Evolutionary conservation across 2,329 filamentous ascomycete genomes (phyloP).

Genomic region (Sporothrix dimorphospora): DNA sequence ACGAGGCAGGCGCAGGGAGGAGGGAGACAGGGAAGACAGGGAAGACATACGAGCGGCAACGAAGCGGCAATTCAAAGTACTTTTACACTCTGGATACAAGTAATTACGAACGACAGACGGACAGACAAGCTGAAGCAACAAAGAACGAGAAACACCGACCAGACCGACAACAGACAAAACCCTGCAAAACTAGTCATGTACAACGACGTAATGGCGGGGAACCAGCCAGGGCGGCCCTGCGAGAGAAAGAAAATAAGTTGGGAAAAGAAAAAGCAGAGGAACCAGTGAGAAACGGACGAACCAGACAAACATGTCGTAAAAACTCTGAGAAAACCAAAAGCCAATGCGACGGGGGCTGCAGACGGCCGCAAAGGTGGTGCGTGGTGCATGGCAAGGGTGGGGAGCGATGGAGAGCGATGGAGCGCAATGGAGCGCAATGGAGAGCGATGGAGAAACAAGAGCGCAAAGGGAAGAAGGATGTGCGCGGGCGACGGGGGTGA

Average conservation of each 20-base stretch:
- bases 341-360: not conserved
- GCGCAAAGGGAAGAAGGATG: slow-evolving; percentile 2
- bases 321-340: not conserved
- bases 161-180: not conserved
- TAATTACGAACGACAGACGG: too few species aligned
- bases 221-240: not conserved
- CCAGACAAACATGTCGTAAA: not conserved
- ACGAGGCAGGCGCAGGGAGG: not conserved
- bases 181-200: not conserved
- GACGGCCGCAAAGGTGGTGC: not conserved
- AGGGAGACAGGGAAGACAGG: not conserved
- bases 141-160: too few species aligned
- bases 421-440: too few species aligned
- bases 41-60: not conserved
- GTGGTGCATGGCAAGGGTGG: not conserved
- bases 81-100: too few species aligned
- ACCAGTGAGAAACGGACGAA: slow-evolving; percentile 2
- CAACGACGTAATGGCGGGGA: slow-evolving; percentile 27
- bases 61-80: not conserved
- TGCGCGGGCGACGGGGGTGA: not conserved
- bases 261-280: not conserved
- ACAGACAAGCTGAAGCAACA: too few species aligned
- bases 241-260: not conserved
- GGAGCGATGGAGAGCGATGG: not conserved
- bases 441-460: not conserved